Percentiles rank a stretch among this genome's conserved stretches.
Conservation (phyloP, 371 early-diverging fungal species). For the Mortierella sp. region DNA sequence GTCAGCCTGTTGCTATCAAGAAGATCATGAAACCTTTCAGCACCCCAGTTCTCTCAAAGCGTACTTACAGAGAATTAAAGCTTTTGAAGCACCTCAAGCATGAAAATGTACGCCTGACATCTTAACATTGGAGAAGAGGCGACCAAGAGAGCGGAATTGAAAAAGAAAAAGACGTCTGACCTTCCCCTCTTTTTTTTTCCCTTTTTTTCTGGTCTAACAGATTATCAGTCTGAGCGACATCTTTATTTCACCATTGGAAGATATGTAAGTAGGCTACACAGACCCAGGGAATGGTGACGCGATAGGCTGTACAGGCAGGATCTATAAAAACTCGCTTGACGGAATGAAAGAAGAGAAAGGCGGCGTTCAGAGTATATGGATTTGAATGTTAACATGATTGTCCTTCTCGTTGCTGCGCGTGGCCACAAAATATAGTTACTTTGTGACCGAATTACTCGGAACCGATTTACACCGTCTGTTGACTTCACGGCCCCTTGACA, state of each 20-base stretch:
- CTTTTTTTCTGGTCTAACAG: constrained; percentile 45
- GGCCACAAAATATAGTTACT: constrained; percentile 72
- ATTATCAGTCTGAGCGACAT: constrained; percentile 90
- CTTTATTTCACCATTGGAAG: constrained; percentile 92
- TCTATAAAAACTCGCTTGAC: background rate
- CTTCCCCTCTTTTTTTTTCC: background rate
- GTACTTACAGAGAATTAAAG: constrained; percentile 94
- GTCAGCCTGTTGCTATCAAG: constrained; percentile 92
- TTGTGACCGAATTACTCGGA: constrained; percentile 94
- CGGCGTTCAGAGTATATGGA: background rate
- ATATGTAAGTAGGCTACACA: constrained; percentile 72
- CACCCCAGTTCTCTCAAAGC: constrained; percentile 92
- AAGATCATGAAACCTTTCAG: constrained; percentile 96
- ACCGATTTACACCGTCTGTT: constrained; percentile 94
- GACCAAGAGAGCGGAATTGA: background rate
- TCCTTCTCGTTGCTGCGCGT: constrained; percentile 1
- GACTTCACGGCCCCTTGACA: constrained; percentile 89
- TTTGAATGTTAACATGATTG: background rate
- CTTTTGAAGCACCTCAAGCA: constrained; percentile 90
- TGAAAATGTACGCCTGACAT: constrained; percentile 74
- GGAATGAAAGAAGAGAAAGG: background rate
- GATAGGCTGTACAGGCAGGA: background rate
- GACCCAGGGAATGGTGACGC: background rate
- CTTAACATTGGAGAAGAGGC: background rate
- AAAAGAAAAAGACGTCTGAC: background rate